A percentile compares a stretch with the other conserved stretches of the same genome.
phyloP scores from a whole-genome alignment of 176 grass and related monocot species.

The Coix lacrymajobi region DNA sequence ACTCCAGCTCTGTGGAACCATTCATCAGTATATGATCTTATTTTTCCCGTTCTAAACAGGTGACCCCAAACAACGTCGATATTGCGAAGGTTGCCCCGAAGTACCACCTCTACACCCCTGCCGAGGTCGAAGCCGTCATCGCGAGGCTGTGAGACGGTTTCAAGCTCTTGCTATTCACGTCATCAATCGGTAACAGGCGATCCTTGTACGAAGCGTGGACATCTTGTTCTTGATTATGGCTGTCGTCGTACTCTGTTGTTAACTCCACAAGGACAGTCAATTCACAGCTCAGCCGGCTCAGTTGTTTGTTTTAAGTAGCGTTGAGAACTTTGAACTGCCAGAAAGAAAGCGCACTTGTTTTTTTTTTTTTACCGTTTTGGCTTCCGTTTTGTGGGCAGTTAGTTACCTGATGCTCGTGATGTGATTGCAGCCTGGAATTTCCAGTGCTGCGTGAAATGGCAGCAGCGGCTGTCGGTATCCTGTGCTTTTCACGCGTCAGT shows the following conservation, averaged over 20 bases:
- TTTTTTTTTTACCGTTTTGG: not conserved
- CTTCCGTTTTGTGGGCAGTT: not conserved
- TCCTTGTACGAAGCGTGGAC: not conserved
- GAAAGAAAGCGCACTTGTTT: not conserved
- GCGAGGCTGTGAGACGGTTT: conserved; percentile 36
- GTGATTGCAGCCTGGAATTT: not conserved
- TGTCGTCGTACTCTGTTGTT: not conserved
- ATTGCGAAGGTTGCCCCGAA: conserved; percentile 62
- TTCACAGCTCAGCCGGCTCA: not conserved
- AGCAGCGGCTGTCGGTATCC: not conserved
- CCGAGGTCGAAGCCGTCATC: conserved; percentile 74
- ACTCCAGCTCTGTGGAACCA: not conserved
- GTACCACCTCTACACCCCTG: conserved; percentile 77
- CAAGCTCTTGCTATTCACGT: not conserved
- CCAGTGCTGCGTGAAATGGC: not conserved
- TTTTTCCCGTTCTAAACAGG: conserved; percentile 27
- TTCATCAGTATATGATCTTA: not conserved
- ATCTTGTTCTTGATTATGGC: not conserved
- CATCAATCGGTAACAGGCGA: not conserved
- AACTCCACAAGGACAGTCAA: not conserved
- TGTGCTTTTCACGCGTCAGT: not conserved
- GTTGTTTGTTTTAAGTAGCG: conserved; percentile 2
- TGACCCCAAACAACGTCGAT: conserved; percentile 80
- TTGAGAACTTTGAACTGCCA: not conserved
- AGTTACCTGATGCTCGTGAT: not conserved